Base-by-base conservation (phyloP, 208 protist genomes). In the Zelonia costaricensis region DNA sequence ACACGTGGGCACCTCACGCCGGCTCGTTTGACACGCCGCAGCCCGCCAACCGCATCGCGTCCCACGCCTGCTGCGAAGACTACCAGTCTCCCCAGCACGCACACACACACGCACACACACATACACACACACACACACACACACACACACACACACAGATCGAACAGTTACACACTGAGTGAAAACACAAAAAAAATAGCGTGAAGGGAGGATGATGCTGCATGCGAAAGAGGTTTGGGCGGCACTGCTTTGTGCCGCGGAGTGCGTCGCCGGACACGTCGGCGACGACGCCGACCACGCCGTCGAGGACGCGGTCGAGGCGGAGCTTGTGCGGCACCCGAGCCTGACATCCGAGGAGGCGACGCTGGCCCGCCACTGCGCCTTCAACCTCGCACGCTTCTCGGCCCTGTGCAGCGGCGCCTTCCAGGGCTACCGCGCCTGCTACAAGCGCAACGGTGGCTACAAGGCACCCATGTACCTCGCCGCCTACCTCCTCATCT, bases 401-500 rank as follows among this genome's bases (percentile, higher is more conserved):
- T 56, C 76, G 31, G 39, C 44, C 12, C 52, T 94, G 13, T 92
- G 74, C 61, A 81, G 92, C 15, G 88, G 81, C 16, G 80, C 80
- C 8, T 70, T 92, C 7, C 74, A 87, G 43, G 88, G 88, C 20
- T 94, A 89, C 62, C 86, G 82, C 36, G 70, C 74, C 52, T 76
- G 72, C 48, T 68, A 73, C 49, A 87, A 86, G 38, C 84, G 83
- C 51, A 91, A 85, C 59, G 54, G 60, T n/a, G 54, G 52, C 6
- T 57, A 77, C 59, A 73, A 49, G 23, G 16, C 61, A 12, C 69
- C 85, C 22, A 89, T 94, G 81, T 85, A 88, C 45, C 69, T 94
- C 36, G 75, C 86, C 4, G 81, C 85, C 3, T 92, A 91, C 66
- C 38, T 94, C 25, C 36, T 91, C 23, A 60, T 91, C n/a, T 94